Evolutionary conservation across 2,329 filamentous ascomycete species (phyloP).

Genomic region (Colletotrichum chrysophilum): DNA sequence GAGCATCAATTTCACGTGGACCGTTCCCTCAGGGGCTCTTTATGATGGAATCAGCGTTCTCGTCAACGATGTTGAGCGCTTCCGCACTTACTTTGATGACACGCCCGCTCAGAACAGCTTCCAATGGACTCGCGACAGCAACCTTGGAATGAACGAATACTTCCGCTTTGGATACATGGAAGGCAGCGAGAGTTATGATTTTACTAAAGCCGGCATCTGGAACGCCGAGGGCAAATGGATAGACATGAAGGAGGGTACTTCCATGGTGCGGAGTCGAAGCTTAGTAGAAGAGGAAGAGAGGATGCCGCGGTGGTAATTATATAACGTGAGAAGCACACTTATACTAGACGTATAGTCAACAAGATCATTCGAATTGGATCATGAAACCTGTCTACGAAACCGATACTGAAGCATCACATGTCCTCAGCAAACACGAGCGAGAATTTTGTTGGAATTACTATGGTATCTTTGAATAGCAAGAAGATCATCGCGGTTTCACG

Average conservation of each 20-base stretch:
- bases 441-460: not conserved
- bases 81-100: slow-evolving; percentile 72
- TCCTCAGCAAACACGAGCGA: not conserved
- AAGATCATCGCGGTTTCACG: not conserved
- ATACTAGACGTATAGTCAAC: not conserved
- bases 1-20: slow-evolving; percentile 69
- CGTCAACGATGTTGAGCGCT: slow-evolving; percentile 86
- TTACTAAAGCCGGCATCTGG: slow-evolving; percentile 79
- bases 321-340: not conserved
- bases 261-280: slow-evolving; percentile 39
- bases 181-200: slow-evolving; percentile 70
- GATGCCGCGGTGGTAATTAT: slow-evolving; percentile 21
- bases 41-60: slow-evolving; percentile 81
- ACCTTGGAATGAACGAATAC: slow-evolving; percentile 64
- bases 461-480: not conserved
- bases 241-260: slow-evolving; percentile 68
- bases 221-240: slow-evolving; percentile 67
- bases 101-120: slow-evolving; percentile 53
- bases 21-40: slow-evolving; percentile 45
- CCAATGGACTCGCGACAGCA: slow-evolving; percentile 61
- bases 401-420: not conserved
- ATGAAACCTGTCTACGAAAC: not conserved
- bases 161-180: slow-evolving; percentile 79
- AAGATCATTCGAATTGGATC: not conserved
- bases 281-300: slow-evolving; percentile 26